Evolutionary conservation across 441 rosid genomes (phyloP).

Genomic region (Geranium incanum): DNA sequence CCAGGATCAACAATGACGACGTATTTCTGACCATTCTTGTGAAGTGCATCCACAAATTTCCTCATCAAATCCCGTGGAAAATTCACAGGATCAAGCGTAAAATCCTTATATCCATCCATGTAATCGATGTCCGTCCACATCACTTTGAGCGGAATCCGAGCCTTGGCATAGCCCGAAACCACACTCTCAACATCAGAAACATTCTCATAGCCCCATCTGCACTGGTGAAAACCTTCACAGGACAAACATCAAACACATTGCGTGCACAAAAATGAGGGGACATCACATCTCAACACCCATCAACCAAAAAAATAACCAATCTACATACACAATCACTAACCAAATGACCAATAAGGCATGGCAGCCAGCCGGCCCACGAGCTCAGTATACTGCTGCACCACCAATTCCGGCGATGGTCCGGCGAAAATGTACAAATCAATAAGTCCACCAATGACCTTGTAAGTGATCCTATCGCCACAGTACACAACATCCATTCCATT

Average conservation of each 20-base stretch:
- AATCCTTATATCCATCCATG: slow-evolving; percentile 25
- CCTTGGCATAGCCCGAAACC: slow-evolving; percentile 21
- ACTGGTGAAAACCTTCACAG: slow-evolving; percentile 20
- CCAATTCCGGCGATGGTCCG: slow-evolving; percentile 16
- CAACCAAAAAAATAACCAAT: too few species aligned
- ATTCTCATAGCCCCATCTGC: slow-evolving; percentile 20
- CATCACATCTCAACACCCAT: neutral
- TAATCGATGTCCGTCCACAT: slow-evolving; percentile 24
- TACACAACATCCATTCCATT: slow-evolving; percentile 22
- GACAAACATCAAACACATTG: neutral
- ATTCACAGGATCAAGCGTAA: slow-evolving; percentile 24
- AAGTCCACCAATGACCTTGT: slow-evolving; percentile 20
- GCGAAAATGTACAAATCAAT: slow-evolving; percentile 18
- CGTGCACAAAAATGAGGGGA: neutral
- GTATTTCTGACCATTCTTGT: slow-evolving; percentile 19
- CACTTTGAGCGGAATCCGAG: slow-evolving; percentile 18
- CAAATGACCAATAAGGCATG: slow-evolving; percentile 23
- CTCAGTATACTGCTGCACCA: slow-evolving; percentile 22
- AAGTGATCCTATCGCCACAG: slow-evolving; percentile 21
- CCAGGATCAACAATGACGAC: slow-evolving; percentile 22
- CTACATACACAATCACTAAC: neutral
- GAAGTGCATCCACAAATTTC: slow-evolving; percentile 9
- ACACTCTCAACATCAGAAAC: slow-evolving; percentile 19
- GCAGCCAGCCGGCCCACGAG: slow-evolving; percentile 21
- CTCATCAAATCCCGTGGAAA: slow-evolving; percentile 19